Base-by-base conservation (phyloP, 441 rosid genomes). In the Corymbia calophylla region DNA sequence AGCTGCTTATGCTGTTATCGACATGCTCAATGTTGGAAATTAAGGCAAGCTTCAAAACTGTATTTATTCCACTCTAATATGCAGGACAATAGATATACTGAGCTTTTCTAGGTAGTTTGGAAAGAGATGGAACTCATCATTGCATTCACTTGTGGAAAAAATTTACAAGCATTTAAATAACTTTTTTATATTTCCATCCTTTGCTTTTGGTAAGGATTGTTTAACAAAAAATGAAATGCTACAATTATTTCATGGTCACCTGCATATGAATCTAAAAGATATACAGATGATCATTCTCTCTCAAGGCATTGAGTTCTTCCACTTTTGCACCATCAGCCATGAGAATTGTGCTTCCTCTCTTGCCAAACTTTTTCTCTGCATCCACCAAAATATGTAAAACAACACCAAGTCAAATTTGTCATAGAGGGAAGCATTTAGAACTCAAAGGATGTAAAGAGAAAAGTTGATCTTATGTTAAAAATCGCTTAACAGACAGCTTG, bases 321-420 rank as follows among this genome's bases (percentile, higher is more conserved):
- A 97, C 98, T 91, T 92, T 90, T 56, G 97, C 93, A 55, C 99
- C 99, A 91, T 97, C 95, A 87, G 93, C 94, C 98, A 96, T 93
- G 60, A 94, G 94, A 91, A 96, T 94, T 89, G 90, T 94, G 93
- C 93, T 95, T 91, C 97, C 98, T 93, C 93, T 92, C 92, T 93
- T 95, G 92, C 95, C 95, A 53, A 97, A 94, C 93, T 96, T 96
- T 90, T 90, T 94, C 93, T 95, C 99, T 95, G 95, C 93, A 91
- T 88, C 88, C 93, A 90, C 51, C 88, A 94, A 87, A 89, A 87
- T 80, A 51, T 88, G 87, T 25, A 21, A 35, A 86, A 89, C 18
- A 68, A 77, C 53, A 21, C 44, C 25, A 48, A 9, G 84, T 64
- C 58, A 84, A 87, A 84, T 64, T 68, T 93, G 86, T 53, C 39